These are phyloP conservation scores for Didymella glomerata DNA, from an alignment of 2,329 filamentous ascomycete genomes.

Conservation along the genomic window DNA sequence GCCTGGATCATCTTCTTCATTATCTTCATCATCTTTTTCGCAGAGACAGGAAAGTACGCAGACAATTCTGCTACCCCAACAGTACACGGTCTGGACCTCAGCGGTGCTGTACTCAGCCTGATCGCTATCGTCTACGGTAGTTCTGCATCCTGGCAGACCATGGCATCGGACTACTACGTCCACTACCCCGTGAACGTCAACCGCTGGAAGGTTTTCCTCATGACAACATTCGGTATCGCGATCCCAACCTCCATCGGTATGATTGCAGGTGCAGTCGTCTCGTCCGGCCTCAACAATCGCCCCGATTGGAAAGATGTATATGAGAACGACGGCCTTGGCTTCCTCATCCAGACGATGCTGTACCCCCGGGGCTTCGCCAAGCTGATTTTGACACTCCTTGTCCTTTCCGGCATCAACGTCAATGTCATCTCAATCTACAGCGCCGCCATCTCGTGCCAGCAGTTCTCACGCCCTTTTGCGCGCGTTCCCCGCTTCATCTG, in stretches of 20 bases:
- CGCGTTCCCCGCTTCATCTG: slow-evolving; percentile 62
- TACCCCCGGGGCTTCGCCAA: slow-evolving; percentile 60
- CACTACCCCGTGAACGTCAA: slow-evolving; percentile 53
- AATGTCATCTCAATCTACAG: slow-evolving; percentile 62
- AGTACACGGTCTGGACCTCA: slow-evolving; percentile 46
- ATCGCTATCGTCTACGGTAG: slow-evolving; percentile 50
- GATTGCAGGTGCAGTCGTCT: slow-evolving; percentile 55
- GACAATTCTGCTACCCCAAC: slow-evolving; percentile 48
- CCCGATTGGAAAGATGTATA: slow-evolving; percentile 53
- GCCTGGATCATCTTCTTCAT: slow-evolving; percentile 60
- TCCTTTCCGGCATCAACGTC: slow-evolving; percentile 56
- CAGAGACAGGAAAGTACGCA: slow-evolving; percentile 56
- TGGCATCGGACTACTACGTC: slow-evolving; percentile 56
- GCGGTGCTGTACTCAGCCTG: slow-evolving; percentile 41
- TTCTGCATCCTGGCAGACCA: slow-evolving; percentile 53
- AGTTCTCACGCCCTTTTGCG: slow-evolving; percentile 59
- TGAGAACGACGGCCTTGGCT: slow-evolving; percentile 56
- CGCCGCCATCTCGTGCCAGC: slow-evolving; percentile 56
- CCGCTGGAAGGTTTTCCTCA: slow-evolving; percentile 53
- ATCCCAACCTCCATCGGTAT: slow-evolving; percentile 57
- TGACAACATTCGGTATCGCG: slow-evolving; percentile 54
- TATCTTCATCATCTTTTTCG: slow-evolving; percentile 59
- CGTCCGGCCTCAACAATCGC: slow-evolving; percentile 46
- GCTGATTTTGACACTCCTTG: slow-evolving; percentile 56
- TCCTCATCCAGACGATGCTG: slow-evolving; percentile 57